Base-by-base conservation (phyloP, 257 asterid species). In the Dorcoceras hygrometricum region DNA sequence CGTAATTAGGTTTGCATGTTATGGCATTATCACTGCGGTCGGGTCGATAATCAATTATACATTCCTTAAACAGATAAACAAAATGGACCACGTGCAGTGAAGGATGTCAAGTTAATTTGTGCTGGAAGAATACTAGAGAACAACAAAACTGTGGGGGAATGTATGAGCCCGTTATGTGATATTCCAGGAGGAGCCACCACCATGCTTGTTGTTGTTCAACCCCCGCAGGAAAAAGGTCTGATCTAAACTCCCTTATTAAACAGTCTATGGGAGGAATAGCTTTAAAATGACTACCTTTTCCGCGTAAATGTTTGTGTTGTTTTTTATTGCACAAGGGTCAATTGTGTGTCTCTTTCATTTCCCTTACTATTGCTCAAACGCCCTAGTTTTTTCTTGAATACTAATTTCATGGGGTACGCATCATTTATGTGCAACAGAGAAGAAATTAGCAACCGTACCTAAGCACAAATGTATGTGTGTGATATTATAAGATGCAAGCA, bases 91-190 rank as follows among this genome's bases (percentile, higher is more conserved):
- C 75, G 81, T 31, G 82, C 93, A 3, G 86, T 83, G 19, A 89
- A 91, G 78, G 95, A 91, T 63, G 80, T 91, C 69, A 91, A 91
- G 86, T 75, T 91, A 58, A 91, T 91, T 26, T 86, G 87, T 28
- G 95, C 83, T 0, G 98, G 96, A 68, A 83, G 95, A 81, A 81
- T 91, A 83, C 75, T 91, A 75, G 98, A 91, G 81, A 89, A 88
- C 78, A 85, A 62, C 74, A 79, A 65, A 82, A 91, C 94, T 11
- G 87, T 91, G 51, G 95, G 82, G 34, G 96, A 91, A 60, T 89
- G 94, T 65, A 75, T 79, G 80, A 89, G 88, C 78, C 91, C 93
- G 3, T 74, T 89, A 51, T 86, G 89, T 73, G 96, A 85, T 67
- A 66, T 80, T 66, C 96, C 97, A 0, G 97, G 90, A 62, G 97